These are phyloP conservation scores for Jaapia argillacea DNA, from an alignment of 768 basidiomycete genomes.

Conservation along the genomic window DNA sequence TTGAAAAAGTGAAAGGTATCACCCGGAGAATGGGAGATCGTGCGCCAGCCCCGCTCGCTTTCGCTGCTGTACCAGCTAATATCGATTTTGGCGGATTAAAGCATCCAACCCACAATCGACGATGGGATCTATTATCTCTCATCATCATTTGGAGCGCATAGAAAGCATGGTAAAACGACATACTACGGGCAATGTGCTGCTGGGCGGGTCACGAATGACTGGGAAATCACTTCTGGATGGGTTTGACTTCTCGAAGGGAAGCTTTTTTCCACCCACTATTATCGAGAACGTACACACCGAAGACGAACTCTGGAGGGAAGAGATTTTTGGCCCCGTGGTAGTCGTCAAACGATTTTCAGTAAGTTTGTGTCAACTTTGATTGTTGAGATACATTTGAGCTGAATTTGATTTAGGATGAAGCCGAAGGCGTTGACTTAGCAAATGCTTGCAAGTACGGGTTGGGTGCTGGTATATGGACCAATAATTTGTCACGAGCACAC, in stretches of 20 bases:
- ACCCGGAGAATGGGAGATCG: constrained; percentile 69
- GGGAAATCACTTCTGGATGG: constrained; percentile 57
- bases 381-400: background rate
- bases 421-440: constrained; percentile 57
- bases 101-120: constrained; percentile 59
- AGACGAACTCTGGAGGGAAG: constrained; percentile 72
- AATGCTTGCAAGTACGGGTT: constrained; percentile 75
- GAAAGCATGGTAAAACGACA: constrained; percentile 41
- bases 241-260: constrained; percentile 60
- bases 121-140: constrained; percentile 78
- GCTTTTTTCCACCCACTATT: constrained; percentile 77
- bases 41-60: constrained; percentile 27
- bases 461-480: constrained; percentile 77
- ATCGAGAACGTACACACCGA: constrained; percentile 44
- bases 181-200: constrained; percentile 34
- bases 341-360: constrained; percentile 48
- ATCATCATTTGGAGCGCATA: constrained; percentile 53
- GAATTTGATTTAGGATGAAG: constrained; percentile 35
- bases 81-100: constrained; percentile 15
- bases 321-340: constrained; percentile 82
- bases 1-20: constrained; percentile 55
- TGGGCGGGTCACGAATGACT: constrained; percentile 58
- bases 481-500: constrained; percentile 65
- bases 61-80: background rate
- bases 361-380: constrained; percentile 10